Evolutionary conservation across 1,284 basidiomycete species (phyloP).

Genomic region (Volvariella surrecta): DNA sequence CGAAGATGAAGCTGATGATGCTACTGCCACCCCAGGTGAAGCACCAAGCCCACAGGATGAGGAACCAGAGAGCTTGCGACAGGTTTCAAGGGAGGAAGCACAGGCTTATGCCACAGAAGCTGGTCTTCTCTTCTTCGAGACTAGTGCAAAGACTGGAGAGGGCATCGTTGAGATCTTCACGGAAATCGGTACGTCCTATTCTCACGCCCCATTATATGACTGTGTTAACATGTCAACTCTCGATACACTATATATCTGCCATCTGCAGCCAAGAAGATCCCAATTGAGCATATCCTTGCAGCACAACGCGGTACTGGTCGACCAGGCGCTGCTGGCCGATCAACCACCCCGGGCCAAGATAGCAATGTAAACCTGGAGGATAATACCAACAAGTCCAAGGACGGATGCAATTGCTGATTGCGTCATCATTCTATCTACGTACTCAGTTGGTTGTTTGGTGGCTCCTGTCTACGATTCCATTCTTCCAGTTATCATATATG

Average conservation of each 20-base stretch:
- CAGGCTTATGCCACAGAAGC: conserved; percentile 94
- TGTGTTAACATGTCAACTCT: not conserved
- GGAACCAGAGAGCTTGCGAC: conserved; percentile 70
- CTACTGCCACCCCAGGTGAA: conserved; percentile 78
- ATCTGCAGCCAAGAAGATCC: conserved; percentile 86
- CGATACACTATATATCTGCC: no score
- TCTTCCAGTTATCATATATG: conserved; percentile 16
- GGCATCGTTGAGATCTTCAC: conserved; percentile 97
- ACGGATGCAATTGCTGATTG: conserved; percentile 71
- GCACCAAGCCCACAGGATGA: conserved; percentile 35
- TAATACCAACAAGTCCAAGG: conserved; percentile 57
- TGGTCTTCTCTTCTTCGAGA: conserved; percentile 94
- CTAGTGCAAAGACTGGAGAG: conserved; percentile 95
- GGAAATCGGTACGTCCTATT: conserved; percentile 71
- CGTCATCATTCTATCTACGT: conserved; percentile 7
- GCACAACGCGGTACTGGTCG: conserved; percentile 60
- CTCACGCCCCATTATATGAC: conserved; percentile 6
- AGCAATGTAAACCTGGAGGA: conserved; percentile 66
- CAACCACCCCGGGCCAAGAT: conserved; percentile 42
- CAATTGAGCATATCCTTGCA: conserved; percentile 86
- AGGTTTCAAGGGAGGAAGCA: conserved; percentile 91
- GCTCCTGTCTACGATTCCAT: conserved; percentile 14
- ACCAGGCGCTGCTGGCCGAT: conserved; percentile 47
- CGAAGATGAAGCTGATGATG: conserved; percentile 81
- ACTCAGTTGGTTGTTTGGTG: conserved; percentile 3